Conservation (phyloP, 495 filamentous ascomycete species). For the Sporormia fimetaria region DNA sequence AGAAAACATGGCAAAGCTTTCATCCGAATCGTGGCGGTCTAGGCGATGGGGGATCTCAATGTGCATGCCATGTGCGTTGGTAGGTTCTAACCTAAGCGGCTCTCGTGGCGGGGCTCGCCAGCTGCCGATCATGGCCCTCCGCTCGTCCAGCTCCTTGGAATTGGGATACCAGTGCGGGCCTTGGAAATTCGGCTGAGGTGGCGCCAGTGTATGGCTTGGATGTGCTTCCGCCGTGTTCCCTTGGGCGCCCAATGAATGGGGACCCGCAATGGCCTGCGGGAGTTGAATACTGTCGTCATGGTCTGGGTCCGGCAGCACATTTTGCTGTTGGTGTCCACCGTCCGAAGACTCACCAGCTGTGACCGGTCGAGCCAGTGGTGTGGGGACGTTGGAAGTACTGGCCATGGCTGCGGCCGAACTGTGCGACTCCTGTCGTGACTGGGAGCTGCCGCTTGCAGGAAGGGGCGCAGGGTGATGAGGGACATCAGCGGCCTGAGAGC, state of each 20-base stretch:
- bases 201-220: conserved; percentile 5
- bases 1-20: conserved; percentile 78
- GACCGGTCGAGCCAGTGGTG: conserved; percentile 62
- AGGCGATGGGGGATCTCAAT: conserved; percentile 36
- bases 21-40: conserved; percentile 59
- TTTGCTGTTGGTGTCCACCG: not conserved
- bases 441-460: conserved; percentile 5
- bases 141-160: conserved; percentile 22
- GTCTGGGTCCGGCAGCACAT: conserved; percentile 27
- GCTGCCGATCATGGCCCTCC: conserved; percentile 23
- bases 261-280: conserved; percentile 25
- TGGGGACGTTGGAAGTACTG: conserved; percentile 66
- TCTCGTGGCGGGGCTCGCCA: conserved; percentile 27
- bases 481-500: conserved; percentile 15
- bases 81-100: conserved; percentile 28
- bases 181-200: conserved; percentile 10
- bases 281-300: conserved; percentile 24
- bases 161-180: conserved; percentile 23
- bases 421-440: conserved; percentile 34
- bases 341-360: conserved; percentile 33
- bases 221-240: not conserved
- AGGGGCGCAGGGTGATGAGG: conserved; percentile 7
- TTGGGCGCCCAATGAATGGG: conserved; percentile 2
- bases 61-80: conserved; percentile 24
- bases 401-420: conserved; percentile 27